Base-by-base conservation (phyloP, 805 yeast species). In the Blastobotrys chiropterorum region DNA sequence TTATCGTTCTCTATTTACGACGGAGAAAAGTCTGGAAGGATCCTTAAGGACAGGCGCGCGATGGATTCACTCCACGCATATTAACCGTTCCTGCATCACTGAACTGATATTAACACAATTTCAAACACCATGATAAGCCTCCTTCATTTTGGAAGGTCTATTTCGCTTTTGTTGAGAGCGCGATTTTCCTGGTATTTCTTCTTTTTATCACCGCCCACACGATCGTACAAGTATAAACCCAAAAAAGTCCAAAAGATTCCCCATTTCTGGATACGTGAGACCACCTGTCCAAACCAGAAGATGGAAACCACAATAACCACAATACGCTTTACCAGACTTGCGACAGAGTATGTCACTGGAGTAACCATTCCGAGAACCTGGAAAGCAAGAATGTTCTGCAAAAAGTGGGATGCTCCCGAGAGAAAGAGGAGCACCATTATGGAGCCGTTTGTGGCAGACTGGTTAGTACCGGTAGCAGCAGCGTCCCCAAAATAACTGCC, bases 281-380 rank as follows among this genome's bases (percentile, higher is more conserved):
- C 72, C 22, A 53, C 57, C 59, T 74, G 76, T 21, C 83, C 83
- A 38, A 75, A 77, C 73, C 77, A 78, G 41, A 85, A 53, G 71
- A 90, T 86, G 60, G 96, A 86, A 0, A 84, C 83, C 1, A 85
- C 76, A 43, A 90, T 89, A 30, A 90, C 80, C 1, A 87, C 85
- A n/a, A 90, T 85, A 61, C 96, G 80, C 69, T 90, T 90, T 80
- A 90, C 78, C 79, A 90, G 78, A 43, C 87, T 82, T 2, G 96
- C 96, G 52, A 90, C 83, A 1, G 95, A 85, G 68, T 88, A 90
- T 2, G 94, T 80, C 11, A 90, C 82, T 0, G 97, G 87, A 2
- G 95, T 86, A 3, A 90, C 76, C 63, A 83, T 78, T 17, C 95
- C 94, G 44, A 90, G 69, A 31, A 90, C 72, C 69, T 86, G 88